Percentiles rank a stretch among this genome's conserved stretches.
Conservation (phyloP, 2,329 filamentous ascomycete genomes). For the Aspergillus jensenii region DNA sequence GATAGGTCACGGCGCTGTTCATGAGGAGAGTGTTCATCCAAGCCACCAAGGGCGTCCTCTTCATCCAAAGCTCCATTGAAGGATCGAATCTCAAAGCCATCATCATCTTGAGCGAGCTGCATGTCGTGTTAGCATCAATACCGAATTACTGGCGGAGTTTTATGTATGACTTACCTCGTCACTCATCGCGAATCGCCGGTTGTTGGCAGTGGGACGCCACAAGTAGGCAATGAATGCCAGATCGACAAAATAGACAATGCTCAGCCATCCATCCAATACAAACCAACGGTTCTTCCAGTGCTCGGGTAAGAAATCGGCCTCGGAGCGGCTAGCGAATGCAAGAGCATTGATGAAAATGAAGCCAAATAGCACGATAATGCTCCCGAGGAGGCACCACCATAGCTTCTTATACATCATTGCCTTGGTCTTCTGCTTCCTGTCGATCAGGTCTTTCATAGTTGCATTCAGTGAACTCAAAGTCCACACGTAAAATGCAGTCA, state of each 20-base stretch:
- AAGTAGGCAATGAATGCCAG: conserved; percentile 92
- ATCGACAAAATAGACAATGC: conserved; percentile 92
- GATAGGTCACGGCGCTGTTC: conserved; percentile 37
- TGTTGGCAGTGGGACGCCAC: conserved; percentile 95
- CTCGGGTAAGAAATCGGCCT: conserved; percentile 88
- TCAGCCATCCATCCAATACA: conserved; percentile 94
- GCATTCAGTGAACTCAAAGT: conserved; percentile 91
- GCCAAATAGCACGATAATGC: conserved; percentile 91
- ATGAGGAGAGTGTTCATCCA: conserved; percentile 34
- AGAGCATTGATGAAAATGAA: conserved; percentile 99
- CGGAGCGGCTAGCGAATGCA: conserved; percentile 80
- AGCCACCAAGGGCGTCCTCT: conserved; percentile 50
- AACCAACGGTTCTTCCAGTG: conserved; percentile 99
- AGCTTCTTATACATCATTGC: conserved; percentile 96
- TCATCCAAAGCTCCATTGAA: conserved; percentile 75
- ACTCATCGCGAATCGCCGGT: conserved; percentile 96
- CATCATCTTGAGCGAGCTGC: conserved; percentile 91
- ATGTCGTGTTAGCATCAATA: conserved; percentile 25
- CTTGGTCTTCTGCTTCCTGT: conserved; percentile 91
- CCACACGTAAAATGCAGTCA: conserved; percentile 98
- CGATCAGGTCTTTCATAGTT: conserved; percentile 93
- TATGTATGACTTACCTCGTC: conserved; percentile 65
- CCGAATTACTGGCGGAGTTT: background rate
- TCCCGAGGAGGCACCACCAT: conserved; percentile 94
- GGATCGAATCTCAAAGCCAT: conserved; percentile 94